Percentiles rank a stretch among this genome's conserved stretches.
phyloP scores from a whole-genome alignment of 176 grass and related monocot genomes.

The Puya raimondii region DNA sequence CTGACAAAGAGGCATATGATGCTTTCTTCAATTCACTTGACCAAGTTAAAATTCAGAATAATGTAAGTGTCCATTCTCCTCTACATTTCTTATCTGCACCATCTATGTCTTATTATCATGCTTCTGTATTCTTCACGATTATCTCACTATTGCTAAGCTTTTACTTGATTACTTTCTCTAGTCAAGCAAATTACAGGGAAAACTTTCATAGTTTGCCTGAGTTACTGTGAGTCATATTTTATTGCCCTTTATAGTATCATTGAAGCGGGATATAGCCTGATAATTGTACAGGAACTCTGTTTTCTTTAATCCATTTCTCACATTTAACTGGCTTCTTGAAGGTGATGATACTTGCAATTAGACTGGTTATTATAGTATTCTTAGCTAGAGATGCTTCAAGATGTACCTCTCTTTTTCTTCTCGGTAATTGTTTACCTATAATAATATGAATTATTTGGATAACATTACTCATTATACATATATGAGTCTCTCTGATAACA shows the following conservation, averaged over 20 bases:
- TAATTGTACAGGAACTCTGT: not conserved
- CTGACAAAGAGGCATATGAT: slow-evolving; percentile 79
- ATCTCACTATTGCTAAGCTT: not conserved
- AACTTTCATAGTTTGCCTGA: too few species aligned
- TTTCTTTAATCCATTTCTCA: not conserved
- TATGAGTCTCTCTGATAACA: too few species aligned
- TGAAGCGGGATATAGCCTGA: not conserved
- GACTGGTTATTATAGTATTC: not conserved
- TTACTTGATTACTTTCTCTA: not conserved
- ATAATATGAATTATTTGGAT: too few species aligned
- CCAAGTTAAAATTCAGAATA: slow-evolving; percentile 98
- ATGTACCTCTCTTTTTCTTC: not conserved
- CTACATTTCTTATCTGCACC: slow-evolving; percentile 5
- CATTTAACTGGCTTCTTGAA: not conserved
- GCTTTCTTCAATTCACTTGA: slow-evolving; percentile 92
- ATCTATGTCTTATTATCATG: slow-evolving; percentile 18
- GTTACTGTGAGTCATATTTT: too few species aligned
- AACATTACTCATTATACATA: too few species aligned
- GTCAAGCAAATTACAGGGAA: not conserved
- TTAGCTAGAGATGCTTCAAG: not conserved
- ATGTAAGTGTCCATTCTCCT: slow-evolving; percentile 38
- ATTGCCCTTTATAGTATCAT: too few species aligned
- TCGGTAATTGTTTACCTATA: not conserved
- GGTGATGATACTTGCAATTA: not conserved
- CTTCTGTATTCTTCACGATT: not conserved